Base-by-base conservation (phyloP, 805 yeast genomes). In the Ogataea methanolica region DNA sequence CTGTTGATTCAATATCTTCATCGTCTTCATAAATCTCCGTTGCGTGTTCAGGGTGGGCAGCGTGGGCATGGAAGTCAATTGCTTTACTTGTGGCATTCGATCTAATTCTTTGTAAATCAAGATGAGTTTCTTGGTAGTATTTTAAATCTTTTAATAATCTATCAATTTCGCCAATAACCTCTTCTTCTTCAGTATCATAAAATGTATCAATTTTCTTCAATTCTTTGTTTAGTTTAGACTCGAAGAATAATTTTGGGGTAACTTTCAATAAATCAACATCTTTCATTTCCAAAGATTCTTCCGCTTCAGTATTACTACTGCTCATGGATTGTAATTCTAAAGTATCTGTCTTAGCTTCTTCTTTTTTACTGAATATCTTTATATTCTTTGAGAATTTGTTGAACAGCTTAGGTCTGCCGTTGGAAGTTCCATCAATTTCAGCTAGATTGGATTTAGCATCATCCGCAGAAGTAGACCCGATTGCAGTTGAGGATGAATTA, bases 151-250 rank as follows among this genome's bases (percentile, higher is more conserved):
- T 61, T 29, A 76, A 59, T 48, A 81, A 67, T 29, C 69, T 63
- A 41, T 74, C 76, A 56, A 71, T 78, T 44, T 74, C 75, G 6
- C 52, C 56, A 49, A 70, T 74, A 19, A 80, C 66, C 47, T 72
- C 75, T 1, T 66, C 58, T 56, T 81, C 83, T 44, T 73, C 74
- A 16, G 55, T 47, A 37, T 66, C 63, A 60, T 75, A 82, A 51
- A 82, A 82, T 7, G 61, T 67, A 56, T 79, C 80, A 48, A 82
- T 72, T 54, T 78, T 80, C 22, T 54, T 51, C 47, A 80, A 68
- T 56, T 82, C 85, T n/a, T 59, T 62, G 26, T 69, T 56, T 43
- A 83, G 65, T 47, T 70, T 72, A 34, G 69, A 63, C 36, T 80
- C 52, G 50, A 83, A 82, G 3, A 74, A 68, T 36, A 69, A 71